phyloP scores from a whole-genome alignment of 75 land plant species.

The Picea glauca region DNA sequence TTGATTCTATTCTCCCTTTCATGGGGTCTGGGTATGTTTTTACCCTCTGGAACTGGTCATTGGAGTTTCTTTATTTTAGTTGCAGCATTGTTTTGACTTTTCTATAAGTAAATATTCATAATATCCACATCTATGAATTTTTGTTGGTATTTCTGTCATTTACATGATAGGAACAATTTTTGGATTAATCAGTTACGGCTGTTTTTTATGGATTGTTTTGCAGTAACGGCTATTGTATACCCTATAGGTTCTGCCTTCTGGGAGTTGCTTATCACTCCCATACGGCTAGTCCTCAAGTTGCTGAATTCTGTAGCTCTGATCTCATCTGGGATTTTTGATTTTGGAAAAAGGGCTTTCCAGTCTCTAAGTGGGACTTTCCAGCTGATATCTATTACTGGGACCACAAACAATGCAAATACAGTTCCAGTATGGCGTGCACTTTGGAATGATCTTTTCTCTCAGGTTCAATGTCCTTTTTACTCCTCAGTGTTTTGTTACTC shows the following conservation, averaged over 20 bases:
- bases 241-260: slow-evolving; percentile 63
- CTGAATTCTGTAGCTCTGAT: slow-evolving; percentile 33
- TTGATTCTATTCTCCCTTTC: slow-evolving; percentile 25
- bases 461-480: slow-evolving; percentile 38
- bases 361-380: slow-evolving; percentile 35
- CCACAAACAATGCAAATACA: slow-evolving; percentile 39
- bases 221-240: slow-evolving; percentile 56
- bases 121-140: background rate
- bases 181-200: background rate
- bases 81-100: background rate
- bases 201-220: slow-evolving; percentile 11
- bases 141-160: background rate
- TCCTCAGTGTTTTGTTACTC: background rate
- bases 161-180: background rate
- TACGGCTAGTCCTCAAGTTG: slow-evolving; percentile 39
- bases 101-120: background rate
- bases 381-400: slow-evolving; percentile 37
- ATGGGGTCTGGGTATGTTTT: slow-evolving; percentile 52
- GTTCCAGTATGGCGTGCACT: slow-evolving; percentile 79
- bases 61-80: background rate
- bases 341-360: slow-evolving; percentile 32
- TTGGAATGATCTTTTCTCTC: slow-evolving; percentile 95
- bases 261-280: slow-evolving; percentile 56
- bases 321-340: slow-evolving; percentile 21
- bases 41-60: background rate